Conservation (phyloP, 805 yeast species). For the Wickerhamomyces rabaulensis region DNA sequence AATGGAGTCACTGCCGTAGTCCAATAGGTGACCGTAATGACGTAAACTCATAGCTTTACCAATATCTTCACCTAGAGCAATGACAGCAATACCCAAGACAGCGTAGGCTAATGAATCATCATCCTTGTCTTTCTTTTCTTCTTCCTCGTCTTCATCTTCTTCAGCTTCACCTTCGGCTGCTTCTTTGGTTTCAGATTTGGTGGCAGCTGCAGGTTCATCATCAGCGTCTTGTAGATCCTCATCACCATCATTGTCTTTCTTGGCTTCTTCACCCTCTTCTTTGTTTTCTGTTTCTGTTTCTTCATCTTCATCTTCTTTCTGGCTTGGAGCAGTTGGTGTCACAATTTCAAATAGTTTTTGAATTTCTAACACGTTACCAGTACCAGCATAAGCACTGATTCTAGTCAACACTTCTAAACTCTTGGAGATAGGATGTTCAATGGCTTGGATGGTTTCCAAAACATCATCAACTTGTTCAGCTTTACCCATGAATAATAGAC, state of each 20-base stretch:
- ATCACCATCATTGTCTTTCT: conserved; percentile 27
- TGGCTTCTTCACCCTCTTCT: conserved; percentile 31
- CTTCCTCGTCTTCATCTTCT: conserved; percentile 28
- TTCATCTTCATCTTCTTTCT: conserved; percentile 51
- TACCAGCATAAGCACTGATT: conserved; percentile 94
- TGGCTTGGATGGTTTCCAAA: conserved; percentile 87
- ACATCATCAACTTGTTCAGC: conserved; percentile 93
- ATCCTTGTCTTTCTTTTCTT: conserved; percentile 20
- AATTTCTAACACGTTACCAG: conserved; percentile 93
- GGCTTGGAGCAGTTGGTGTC: conserved; percentile 57
- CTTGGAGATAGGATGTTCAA: conserved; percentile 89
- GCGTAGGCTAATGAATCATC: conserved; percentile 64
- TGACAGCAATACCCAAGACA: conserved; percentile 88
- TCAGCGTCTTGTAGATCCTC: conserved; percentile 23
- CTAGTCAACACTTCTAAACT: conserved; percentile 86
- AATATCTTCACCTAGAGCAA: conserved; percentile 96
- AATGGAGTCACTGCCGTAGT: conserved; percentile 88
- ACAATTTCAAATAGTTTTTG: conserved; percentile 88
- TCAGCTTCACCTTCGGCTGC: conserved; percentile 22
- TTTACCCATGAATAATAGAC: conserved; percentile 87
- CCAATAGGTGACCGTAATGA: conserved; percentile 96
- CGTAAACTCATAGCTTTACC: conserved; percentile 97
- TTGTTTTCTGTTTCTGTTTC: conserved; percentile 45
- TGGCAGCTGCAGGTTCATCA: conserved; percentile 21
- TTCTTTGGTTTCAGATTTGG: conserved; percentile 22